phyloP scores from a whole-genome alignment of 1,284 basidiomycete species.

The Irpex sp. region DNA sequence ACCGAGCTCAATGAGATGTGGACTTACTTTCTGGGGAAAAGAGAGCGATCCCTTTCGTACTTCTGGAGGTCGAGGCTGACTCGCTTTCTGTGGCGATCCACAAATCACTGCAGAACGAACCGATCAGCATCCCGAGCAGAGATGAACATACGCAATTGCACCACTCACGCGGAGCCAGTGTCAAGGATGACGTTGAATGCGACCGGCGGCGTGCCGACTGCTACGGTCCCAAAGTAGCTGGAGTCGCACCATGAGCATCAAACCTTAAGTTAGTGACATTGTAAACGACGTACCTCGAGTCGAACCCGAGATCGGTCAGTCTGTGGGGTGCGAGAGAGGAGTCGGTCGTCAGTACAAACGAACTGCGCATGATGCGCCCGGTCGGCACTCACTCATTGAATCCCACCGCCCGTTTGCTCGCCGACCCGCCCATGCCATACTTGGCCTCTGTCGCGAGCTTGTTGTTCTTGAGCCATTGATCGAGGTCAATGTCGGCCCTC shows the following conservation, averaged over 20 bases:
- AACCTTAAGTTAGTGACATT: not conserved
- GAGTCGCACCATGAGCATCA: not conserved
- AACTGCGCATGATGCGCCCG: not conserved
- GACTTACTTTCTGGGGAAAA: constrained; percentile 21
- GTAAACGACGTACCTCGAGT: constrained; percentile 21
- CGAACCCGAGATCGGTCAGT: constrained; percentile 26
- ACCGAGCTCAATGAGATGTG: not conserved
- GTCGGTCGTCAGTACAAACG: not conserved
- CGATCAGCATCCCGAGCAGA: not conserved
- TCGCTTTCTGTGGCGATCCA: constrained; percentile 22
- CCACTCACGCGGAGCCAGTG: constrained; percentile 52
- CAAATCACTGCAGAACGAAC: constrained; percentile 20
- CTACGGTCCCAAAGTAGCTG: constrained; percentile 39
- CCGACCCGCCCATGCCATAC: constrained; percentile 19
- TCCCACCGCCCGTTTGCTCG: constrained; percentile 25
- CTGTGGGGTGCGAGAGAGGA: constrained; percentile 10
- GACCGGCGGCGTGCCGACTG: constrained; percentile 36
- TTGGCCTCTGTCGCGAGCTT: constrained; percentile 23
- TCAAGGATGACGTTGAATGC: constrained; percentile 43
- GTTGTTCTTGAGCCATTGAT: constrained; percentile 20
- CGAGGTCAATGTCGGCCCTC: constrained; percentile 16
- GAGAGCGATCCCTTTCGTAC: constrained; percentile 19
- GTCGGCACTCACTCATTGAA: constrained; percentile 24
- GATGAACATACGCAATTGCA: not conserved
- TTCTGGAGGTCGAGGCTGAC: constrained; percentile 2